These are phyloP conservation scores for Aspergillus panamensis DNA, from an alignment of 495 filamentous ascomycete species.

Conservation along the genomic window DNA sequence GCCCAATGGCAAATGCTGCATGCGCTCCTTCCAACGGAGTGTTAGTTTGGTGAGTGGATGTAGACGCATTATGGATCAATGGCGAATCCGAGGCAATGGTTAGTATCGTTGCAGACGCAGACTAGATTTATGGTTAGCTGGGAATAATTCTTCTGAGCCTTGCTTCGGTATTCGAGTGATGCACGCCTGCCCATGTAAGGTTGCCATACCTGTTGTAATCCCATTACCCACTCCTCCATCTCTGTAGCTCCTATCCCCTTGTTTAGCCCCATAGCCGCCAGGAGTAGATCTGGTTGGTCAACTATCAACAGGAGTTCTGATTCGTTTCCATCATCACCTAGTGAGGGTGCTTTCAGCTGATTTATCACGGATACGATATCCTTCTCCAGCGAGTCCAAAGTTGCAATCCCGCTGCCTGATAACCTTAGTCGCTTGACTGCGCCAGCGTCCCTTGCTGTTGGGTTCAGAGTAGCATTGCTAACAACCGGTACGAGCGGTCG, in stretches of 20 bases:
- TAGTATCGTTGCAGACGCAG: slow-evolving; percentile 58
- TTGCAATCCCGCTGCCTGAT: slow-evolving; percentile 32
- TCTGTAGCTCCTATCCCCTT: slow-evolving; percentile 44
- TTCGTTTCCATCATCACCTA: slow-evolving; percentile 25
- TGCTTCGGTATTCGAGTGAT: neutral
- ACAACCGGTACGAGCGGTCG: slow-evolving; percentile 16
- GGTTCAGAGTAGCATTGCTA: slow-evolving; percentile 6
- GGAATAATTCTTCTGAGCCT: neutral
- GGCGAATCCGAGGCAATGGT: slow-evolving; percentile 67
- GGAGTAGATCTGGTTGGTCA: slow-evolving; percentile 50
- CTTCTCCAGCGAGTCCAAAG: slow-evolving; percentile 37
- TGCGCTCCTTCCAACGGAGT: slow-evolving; percentile 65
- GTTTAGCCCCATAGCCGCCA: slow-evolving; percentile 42
- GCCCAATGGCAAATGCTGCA: slow-evolving; percentile 60
- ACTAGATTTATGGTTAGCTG: slow-evolving; percentile 23
- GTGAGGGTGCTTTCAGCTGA: slow-evolving; percentile 23
- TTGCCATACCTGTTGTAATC: slow-evolving; percentile 39
- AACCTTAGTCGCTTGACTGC: slow-evolving; percentile 36
- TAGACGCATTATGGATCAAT: slow-evolving; percentile 53
- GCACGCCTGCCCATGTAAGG: neutral
- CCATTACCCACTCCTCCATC: slow-evolving; percentile 45
- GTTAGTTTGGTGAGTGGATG: slow-evolving; percentile 31
- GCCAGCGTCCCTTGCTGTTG: slow-evolving; percentile 22
- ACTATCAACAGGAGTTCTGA: slow-evolving; percentile 43
- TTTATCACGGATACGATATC: slow-evolving; percentile 38